Base-by-base conservation (phyloP, 2,329 filamentous ascomycete genomes). In the Diaporthe vexans region DNA sequence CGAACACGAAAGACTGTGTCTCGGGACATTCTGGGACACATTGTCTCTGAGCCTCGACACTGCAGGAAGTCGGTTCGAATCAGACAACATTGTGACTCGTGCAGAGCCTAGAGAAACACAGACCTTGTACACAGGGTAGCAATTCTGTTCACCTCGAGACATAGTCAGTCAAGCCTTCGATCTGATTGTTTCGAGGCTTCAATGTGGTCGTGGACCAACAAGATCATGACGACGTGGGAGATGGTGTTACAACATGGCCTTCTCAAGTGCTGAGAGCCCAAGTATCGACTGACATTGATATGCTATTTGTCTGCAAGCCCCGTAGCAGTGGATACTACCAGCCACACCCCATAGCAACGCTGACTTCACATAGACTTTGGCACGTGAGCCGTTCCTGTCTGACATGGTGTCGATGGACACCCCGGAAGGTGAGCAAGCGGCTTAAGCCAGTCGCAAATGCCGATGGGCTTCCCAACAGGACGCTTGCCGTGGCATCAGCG, bases 1-100 rank as follows among this genome's bases (percentile, higher is more conserved):
- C n/a, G 33, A 68, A 68, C 24, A 68, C 63, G 48, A 54, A 54
- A 40, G 8, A 40, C 19, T 51, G 21, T 68, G 48, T 68, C 63
- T 68, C 48, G 33, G 63, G 63, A 37, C n/a, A 40, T 68, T 29
- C n/a, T 54, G 33, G 48, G 48, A 68, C 48, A 54, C 11, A 11
- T 4, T 68, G 48, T 54, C 63, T 68, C 33, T 40, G 5, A 17
- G 48, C 33, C n/a, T 54, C 48, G n/a, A 68, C 21, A n/a, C 48
- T 54, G 15, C 48, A 54, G 40, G 13, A 68, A 46, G n/a, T 40
- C 48, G 37, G 24, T n/a, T 54, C 19, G 48, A 54, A 52, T 21
- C 29, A 54, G 63, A 54, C 17, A 40, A 11, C n/a, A 68, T 29
- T 35, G 63, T 40, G 17, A 68, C 24, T 63, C 26, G 26, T 10